These are phyloP conservation scores for Epichloe brachyelytri DNA, from an alignment of 2,329 filamentous ascomycete species.

Conservation along the genomic window DNA sequence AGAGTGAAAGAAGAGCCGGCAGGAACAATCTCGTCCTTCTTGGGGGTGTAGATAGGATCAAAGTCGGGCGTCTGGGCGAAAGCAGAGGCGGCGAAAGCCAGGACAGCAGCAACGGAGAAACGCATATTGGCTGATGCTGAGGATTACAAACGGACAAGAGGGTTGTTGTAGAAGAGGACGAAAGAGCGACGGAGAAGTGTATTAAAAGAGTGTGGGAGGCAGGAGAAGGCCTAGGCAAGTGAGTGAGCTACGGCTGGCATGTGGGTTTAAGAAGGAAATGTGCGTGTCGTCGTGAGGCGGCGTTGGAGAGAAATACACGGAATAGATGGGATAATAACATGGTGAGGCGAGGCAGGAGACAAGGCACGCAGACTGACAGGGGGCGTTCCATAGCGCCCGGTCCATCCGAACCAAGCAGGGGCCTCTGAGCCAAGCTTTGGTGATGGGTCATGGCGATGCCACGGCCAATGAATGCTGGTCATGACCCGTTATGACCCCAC, in stretches of 20 bases:
- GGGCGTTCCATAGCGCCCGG: neutral
- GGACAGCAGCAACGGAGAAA: slow-evolving; percentile 35
- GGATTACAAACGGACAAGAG: neutral
- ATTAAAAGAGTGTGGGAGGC: slow-evolving; percentile 21
- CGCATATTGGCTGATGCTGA: slow-evolving; percentile 35
- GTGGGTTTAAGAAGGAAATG: slow-evolving; percentile 6
- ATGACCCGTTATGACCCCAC: too few relatives aligned
- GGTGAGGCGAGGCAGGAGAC: slow-evolving; percentile 4
- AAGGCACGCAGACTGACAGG: neutral
- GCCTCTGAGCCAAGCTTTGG: neutral
- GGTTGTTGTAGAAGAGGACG: neutral
- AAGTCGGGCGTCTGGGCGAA: slow-evolving; percentile 44
- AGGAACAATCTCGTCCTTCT: slow-evolving; percentile 26
- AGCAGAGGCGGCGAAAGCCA: slow-evolving; percentile 38
- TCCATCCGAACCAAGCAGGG: too few relatives aligned
- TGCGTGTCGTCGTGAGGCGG: neutral
- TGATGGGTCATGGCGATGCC: neutral
- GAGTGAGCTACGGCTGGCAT: slow-evolving; percentile 15
- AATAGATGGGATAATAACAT: neutral
- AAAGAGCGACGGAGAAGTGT: slow-evolving; percentile 6
- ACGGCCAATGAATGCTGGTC: neutral
- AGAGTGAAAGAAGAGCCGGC: slow-evolving; percentile 38
- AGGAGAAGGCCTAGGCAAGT: slow-evolving; percentile 11
- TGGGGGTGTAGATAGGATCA: slow-evolving; percentile 38
- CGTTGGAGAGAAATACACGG: slow-evolving; percentile 1